Base-by-base conservation (phyloP, 2,329 filamentous ascomycete genomes). In the Myriosclerotinia duriaeana region DNA sequence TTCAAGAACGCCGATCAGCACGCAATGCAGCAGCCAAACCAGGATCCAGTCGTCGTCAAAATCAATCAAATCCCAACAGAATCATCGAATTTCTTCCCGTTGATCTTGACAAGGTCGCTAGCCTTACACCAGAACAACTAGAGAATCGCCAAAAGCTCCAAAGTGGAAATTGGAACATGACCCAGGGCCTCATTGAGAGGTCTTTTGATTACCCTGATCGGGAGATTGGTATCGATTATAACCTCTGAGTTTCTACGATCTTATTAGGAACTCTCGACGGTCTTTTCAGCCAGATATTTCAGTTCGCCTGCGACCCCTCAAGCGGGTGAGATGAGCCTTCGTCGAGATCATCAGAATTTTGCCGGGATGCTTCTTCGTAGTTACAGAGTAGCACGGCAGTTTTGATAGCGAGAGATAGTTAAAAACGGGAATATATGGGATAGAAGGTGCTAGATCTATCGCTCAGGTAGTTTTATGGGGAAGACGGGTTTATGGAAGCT, bases 241-340 rank as follows among this genome's bases (percentile, higher is more conserved):
- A 58, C 30, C 14, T 58, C 1, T 58, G 54, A 58, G 5, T 14
- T 30, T 20, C 15, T 30, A 1, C 20, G 3, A 7, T 26, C 5
- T 3, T 8, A 7, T 7, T 3, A 9, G 2, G 0, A n/a, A 11
- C 9, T 44, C 15, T n/a, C 3, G 2, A 4, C 6, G 15, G 14
- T 20, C 12, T 12, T 17, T 2, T 3, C 4, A 11, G 15, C n/a
- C 14, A 8, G 11, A 2, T 58, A 4, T 20, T 42, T 26, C 3
- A 44, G 30, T 7, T 30, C 4, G 7, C 5, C 14, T 26, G 2
- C 30, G 30, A 34, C 30, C 5, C 8, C 0, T 0, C 3, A 38
- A 26, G 30, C 30, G 30, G 30, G 30, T 34, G 30, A 34, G 30
- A 34, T 34, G 30, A 34, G 30, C 30, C 30, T 34, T 34, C 30